These are phyloP conservation scores for Mychonastes homosphaera DNA, from an alignment of 139 green algal species.

Conservation along the genomic window DNA sequence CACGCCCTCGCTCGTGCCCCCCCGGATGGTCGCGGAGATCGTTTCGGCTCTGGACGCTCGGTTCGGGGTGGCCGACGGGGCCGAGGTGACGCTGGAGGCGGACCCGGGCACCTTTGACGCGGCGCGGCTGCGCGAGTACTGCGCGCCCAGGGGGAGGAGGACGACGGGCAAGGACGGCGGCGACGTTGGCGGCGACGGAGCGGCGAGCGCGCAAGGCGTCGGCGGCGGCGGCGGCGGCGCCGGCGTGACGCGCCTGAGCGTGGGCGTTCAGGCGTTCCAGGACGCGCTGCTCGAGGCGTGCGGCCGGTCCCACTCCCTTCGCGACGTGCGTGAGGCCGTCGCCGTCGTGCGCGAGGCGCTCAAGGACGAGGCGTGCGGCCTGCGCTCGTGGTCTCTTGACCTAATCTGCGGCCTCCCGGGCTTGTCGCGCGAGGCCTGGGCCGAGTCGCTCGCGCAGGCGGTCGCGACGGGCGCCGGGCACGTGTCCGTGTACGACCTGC, in stretches of 20 bases:
- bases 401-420: slow-evolving; percentile 71
- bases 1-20: slow-evolving; percentile 82
- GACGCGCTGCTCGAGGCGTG: slow-evolving; percentile 53
- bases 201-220: too few species aligned
- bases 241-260: slow-evolving; percentile 78
- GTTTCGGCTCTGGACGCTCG: slow-evolving; percentile 37
- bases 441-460: slow-evolving; percentile 44
- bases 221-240: too few species aligned
- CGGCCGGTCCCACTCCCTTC: slow-evolving; percentile 55
- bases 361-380: slow-evolving; percentile 13
- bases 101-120: slow-evolving; percentile 92
- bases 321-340: slow-evolving; percentile 58
- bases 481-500: slow-evolving; percentile 92
- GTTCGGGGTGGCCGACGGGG: slow-evolving; percentile 46
- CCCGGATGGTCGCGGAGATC: slow-evolving; percentile 50
- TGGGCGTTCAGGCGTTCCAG: slow-evolving; percentile 81
- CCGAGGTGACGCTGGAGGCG: slow-evolving; percentile 85
- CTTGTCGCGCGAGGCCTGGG: slow-evolving; percentile 53
- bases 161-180: too few species aligned
- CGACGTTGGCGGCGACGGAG: too few species aligned
- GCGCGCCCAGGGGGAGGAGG: too few species aligned
- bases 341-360: slow-evolving; percentile 49
- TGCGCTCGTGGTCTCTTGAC: slow-evolving; percentile 83
- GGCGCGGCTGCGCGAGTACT: slow-evolving; percentile 55
- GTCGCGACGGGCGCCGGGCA: slow-evolving; percentile 58